Conservation (phyloP, 345 rosid genomes). For the Firmiana major region DNA sequence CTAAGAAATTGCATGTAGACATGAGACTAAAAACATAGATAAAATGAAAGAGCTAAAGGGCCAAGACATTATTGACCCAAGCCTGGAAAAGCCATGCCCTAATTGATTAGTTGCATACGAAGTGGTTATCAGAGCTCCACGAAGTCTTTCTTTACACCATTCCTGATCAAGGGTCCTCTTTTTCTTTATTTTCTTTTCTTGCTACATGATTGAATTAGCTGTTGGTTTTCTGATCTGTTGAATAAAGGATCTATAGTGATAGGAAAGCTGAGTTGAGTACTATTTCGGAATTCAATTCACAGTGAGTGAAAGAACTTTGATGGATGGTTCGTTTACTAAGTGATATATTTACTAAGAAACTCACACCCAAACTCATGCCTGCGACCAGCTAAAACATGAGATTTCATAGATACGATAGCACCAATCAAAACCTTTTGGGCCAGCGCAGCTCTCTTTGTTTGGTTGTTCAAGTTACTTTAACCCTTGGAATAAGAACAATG, state of each 20-base stretch:
- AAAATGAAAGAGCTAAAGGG: background rate
- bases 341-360: no score
- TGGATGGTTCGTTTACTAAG: background rate
- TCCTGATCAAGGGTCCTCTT: background rate
- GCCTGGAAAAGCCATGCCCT: background rate
- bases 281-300: no score
- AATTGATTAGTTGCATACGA: background rate
- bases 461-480: slow-evolving; percentile 3
- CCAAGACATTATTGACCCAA: background rate
- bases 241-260: background rate
- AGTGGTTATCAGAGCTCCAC: slow-evolving; percentile 9
- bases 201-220: background rate
- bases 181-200: background rate
- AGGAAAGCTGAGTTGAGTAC: background rate
- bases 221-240: background rate
- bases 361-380: background rate
- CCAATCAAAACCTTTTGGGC: background rate
- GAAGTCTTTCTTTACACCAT: slow-evolving; percentile 9
- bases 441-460: background rate
- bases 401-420: slow-evolving; percentile 7
- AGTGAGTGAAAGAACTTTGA: no score
- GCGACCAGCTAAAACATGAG: background rate
- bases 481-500: background rate
- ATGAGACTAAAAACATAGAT: background rate
- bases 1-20: background rate